phyloP scores from a whole-genome alignment of 1,139 yeast genomes.

The Geotrichum macrosporum region DNA sequence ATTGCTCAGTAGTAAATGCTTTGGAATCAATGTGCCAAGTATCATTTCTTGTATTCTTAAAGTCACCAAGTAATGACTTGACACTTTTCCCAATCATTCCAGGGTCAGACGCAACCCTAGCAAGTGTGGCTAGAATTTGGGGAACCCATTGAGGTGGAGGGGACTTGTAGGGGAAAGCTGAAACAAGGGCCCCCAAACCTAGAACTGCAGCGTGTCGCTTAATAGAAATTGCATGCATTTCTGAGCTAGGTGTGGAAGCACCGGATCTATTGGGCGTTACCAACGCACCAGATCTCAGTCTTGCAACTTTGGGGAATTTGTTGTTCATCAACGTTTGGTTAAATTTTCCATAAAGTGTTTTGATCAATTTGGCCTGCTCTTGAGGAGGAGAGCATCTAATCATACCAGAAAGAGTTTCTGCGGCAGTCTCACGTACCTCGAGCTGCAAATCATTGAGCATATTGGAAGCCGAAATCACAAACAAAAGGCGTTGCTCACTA shows the following conservation, averaged over 20 bases:
- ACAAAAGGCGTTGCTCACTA: constrained; percentile 45
- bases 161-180: constrained; percentile 85
- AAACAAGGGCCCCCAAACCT: constrained; percentile 82
- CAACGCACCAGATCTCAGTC: constrained; percentile 18
- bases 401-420: constrained; percentile 73
- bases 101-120: constrained; percentile 62
- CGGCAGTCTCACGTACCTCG: constrained; percentile 74
- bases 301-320: constrained; percentile 24
- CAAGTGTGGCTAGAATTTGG: constrained; percentile 59
- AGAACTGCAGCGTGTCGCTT: constrained; percentile 80
- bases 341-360: constrained; percentile 42
- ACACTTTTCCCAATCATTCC: constrained; percentile 85
- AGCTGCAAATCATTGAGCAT: constrained; percentile 59
- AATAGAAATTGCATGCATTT: constrained; percentile 37
- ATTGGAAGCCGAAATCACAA: constrained; percentile 52
- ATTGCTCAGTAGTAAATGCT: constrained; percentile 70
- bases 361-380: constrained; percentile 46
- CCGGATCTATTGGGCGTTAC: constrained; percentile 26
- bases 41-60: constrained; percentile 89
- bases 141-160: constrained; percentile 96
- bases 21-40: constrained; percentile 91
- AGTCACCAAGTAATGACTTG: constrained; percentile 73
- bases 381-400: constrained; percentile 68
- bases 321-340: constrained; percentile 37
- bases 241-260: constrained; percentile 26